Conservation (phyloP, 2,329 filamentous ascomycete species). For the Beauveria medogensis region DNA sequence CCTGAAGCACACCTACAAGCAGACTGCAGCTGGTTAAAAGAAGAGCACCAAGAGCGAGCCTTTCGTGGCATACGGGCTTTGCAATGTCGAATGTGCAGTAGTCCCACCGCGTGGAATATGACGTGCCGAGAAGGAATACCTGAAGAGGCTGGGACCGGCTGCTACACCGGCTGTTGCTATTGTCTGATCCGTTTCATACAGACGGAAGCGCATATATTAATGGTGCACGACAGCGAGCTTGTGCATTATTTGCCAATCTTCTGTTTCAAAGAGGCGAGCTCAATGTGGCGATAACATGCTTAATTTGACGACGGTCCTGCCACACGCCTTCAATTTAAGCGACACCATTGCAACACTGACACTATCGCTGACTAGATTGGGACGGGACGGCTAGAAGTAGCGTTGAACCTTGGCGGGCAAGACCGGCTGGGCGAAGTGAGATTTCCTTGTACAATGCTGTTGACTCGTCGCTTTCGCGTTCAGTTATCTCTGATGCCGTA, state of each 20-base stretch:
- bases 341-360: background rate
- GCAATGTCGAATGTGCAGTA: background rate
- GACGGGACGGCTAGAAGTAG: slow-evolving; percentile 6
- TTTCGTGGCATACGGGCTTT: background rate
- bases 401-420: background rate
- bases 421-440: background rate
- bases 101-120: background rate
- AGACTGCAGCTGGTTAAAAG: background rate
- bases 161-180: background rate
- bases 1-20: background rate
- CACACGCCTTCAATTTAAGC: background rate
- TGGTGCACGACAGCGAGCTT: background rate
- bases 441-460: background rate
- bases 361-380: background rate
- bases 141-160: background rate
- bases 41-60: background rate
- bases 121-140: background rate
- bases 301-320: background rate
- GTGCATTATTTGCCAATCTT: background rate
- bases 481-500: background rate
- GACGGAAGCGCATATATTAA: background rate
- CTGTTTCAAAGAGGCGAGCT: background rate
- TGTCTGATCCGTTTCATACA: background rate
- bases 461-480: no score
- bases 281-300: background rate